Conservation (phyloP, 495 filamentous ascomycete genomes). For the Penicillium turbatum region DNA sequence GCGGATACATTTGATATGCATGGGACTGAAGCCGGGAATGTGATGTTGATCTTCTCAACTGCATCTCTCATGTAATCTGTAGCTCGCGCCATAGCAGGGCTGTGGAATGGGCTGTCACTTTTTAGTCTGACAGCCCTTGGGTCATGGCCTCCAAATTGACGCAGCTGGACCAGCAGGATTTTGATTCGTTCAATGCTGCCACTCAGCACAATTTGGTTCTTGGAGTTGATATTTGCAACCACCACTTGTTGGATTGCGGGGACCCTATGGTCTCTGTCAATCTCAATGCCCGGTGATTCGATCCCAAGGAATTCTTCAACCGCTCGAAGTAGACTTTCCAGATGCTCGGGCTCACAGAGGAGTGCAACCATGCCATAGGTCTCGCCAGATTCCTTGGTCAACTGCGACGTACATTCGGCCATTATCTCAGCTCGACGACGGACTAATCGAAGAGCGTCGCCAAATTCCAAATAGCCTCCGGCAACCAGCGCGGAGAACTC, state of each 20-base stretch:
- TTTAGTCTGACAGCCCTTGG: conserved; percentile 83
- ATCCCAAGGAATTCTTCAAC: conserved; percentile 80
- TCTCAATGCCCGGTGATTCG: conserved; percentile 49
- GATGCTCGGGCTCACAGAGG: conserved; percentile 73
- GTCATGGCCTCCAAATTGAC: conserved; percentile 91
- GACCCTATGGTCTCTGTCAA: conserved; percentile 58
- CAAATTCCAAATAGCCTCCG: conserved; percentile 68
- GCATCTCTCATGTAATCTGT: conserved; percentile 63
- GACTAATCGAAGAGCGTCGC: conserved; percentile 74
- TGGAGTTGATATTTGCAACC: conserved; percentile 92
- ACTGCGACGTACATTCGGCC: conserved; percentile 66
- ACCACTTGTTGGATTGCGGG: conserved; percentile 79
- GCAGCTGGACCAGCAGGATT: conserved; percentile 78
- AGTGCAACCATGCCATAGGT: conserved; percentile 90
- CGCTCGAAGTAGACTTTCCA: conserved; percentile 60
- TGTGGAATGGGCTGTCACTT: conserved; percentile 90
- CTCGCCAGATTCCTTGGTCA: conserved; percentile 59
- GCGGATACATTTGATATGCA: conserved; percentile 86
- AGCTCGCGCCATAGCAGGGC: conserved; percentile 85
- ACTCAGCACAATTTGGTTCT: conserved; percentile 92
- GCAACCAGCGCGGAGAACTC: conserved; percentile 91
- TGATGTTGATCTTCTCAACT: conserved; percentile 55
- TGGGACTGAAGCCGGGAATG: conserved; percentile 68
- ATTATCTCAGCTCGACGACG: conserved; percentile 78
- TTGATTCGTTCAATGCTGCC: conserved; percentile 83